Evolutionary conservation across 75 land plant genomes (phyloP), one percentile per base, ranked within the genome.

Genomic region (Selaginella moellendorffii): DNA sequence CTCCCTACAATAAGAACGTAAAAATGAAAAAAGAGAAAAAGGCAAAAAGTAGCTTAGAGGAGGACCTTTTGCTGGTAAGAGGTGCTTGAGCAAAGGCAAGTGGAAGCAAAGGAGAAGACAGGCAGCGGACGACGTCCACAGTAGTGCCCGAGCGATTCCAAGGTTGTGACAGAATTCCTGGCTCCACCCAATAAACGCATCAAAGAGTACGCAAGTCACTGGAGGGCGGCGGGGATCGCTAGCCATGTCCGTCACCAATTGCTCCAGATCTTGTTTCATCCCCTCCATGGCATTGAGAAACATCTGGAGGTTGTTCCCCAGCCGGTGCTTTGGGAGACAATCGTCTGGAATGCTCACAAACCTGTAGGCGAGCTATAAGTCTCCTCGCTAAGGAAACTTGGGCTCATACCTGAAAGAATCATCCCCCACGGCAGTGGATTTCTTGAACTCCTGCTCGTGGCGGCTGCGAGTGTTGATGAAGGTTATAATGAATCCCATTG

Each of bases 391-490:
- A n/a, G n/a, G n/a, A n/a, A n/a, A n/a, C n/a, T n/a, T n/a, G n/a
- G n/a, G n/a, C n/a, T n/a, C n/a, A n/a, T n/a, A n/a, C n/a, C n/a
- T n/a, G n/a, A n/a, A n/a, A n/a, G n/a, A n/a, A n/a, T n/a, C n/a
- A n/a, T n/a, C n/a, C n/a, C n/a, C n/a, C n/a, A n/a, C n/a, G n/a
- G n/a, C n/a, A n/a, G n/a, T n/a, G n/a, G n/a, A n/a, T n/a, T n/a
- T n/a, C n/a, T n/a, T n/a, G n/a, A n/a, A n/a, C n/a, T n/a, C n/a
- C n/a, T n/a, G n/a, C n/a, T n/a, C n/a, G n/a, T n/a, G n/a, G n/a
- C n/a, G n/a, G n/a, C n/a, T n/a, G n/a, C n/a, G n/a, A n/a, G n/a
- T 56, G 24, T 56, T 56, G 19, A 56, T 24, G 24, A 56, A 56
- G 5, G 59, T 56, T 5, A 56, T 19, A 8, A 21, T 8, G n/a